Base-by-base conservation (phyloP, 1,284 basidiomycete genomes). In the Mycosarcoma maydis region DNA sequence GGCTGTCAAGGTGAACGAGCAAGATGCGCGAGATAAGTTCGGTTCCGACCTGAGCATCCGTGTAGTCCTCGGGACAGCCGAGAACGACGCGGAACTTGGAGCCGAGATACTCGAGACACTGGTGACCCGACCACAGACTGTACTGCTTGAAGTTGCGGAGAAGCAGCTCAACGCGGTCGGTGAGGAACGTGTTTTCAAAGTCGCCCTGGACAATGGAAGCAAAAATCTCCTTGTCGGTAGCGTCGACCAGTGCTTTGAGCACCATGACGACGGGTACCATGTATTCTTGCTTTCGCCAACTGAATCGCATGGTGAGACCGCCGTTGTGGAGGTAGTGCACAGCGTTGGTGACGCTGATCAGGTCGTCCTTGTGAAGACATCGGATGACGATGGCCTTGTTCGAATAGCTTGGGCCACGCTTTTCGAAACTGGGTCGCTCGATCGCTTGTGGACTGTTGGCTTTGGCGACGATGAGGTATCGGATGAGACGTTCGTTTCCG, bases 211-310 rank as follows among this genome's bases (percentile, higher is more conserved):
- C 90, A 73, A 99, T 87, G n/a, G 92, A 92, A 82, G 95, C 91
- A 78, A 98, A 98, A 60, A 99, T 94, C 82, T 98, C 96, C 83
- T 91, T 92, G 85, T 99, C 96, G 20, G 91, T 93, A 14, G 94
- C 92, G 34, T 73, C 70, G n/a, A 94, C 88, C 33, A 98, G 88
- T 29, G 94, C 94, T 82, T 98, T 98, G 74, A 99, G 87, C 75
- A 98, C 87, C 65, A 99, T 88, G 88, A 98, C 94, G 80, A 98
- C 90, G 4, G 96, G 96, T 39, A 98, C 92, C 80, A 98, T 94
- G 84, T 97, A 99, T 86, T 99, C 96, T 80, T 96, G 92, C 84
- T 98, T 99, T 50, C 94, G 86, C 93, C 92, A 98, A 79, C 89
- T 93, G 85, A 98, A 98, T 19, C 96, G 89, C 20, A 98, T 84